Evolutionary conservation across 805 yeast species (phyloP).

Genomic region (Pichia phayaonensis): DNA sequence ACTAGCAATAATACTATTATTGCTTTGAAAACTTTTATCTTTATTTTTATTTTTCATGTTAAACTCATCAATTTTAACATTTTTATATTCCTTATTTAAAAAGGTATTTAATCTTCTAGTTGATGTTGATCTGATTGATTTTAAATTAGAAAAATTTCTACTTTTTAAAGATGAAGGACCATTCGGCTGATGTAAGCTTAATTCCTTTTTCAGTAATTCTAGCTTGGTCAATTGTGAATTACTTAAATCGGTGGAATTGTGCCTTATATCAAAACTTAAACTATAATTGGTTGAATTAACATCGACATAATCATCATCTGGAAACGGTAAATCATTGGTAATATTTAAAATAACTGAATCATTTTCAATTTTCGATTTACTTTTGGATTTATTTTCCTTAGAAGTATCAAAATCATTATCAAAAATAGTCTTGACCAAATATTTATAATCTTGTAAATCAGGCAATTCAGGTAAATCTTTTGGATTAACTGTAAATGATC

Average conservation of each 20-base stretch:
- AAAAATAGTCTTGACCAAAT: conserved; percentile 27
- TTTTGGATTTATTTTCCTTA: not conserved
- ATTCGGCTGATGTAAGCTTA: conserved; percentile 2
- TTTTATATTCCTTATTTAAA: conserved; percentile 12
- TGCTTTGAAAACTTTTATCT: not conserved
- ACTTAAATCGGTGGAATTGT: not conserved
- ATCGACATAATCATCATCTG: not conserved
- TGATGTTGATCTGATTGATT: conserved; percentile 22
- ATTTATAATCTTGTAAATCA: conserved; percentile 24
- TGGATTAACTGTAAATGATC: conserved; percentile 16
- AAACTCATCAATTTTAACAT: conserved; percentile 16
- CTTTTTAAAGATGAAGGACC: not conserved
- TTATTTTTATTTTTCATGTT: conserved; percentile 1
- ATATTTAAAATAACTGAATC: conserved; percentile 5
- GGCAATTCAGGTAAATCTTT: conserved; percentile 22
- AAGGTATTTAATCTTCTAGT: conserved; percentile 22
- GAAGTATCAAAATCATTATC: conserved; percentile 5
- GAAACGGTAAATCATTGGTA: not conserved
- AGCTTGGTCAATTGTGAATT: conserved; percentile 15
- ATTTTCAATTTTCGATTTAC: not conserved
- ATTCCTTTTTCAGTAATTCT: conserved; percentile 15
- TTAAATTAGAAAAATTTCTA: conserved; percentile 7
- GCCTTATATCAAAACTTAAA: conserved; percentile 22
- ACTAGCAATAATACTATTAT: not conserved
- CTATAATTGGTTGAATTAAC: not conserved